Evolutionary conservation across 805 yeast genomes (phyloP), one percentile per base, ranked within the genome.

Genomic region (Kodamaea neixiangensis): DNA sequence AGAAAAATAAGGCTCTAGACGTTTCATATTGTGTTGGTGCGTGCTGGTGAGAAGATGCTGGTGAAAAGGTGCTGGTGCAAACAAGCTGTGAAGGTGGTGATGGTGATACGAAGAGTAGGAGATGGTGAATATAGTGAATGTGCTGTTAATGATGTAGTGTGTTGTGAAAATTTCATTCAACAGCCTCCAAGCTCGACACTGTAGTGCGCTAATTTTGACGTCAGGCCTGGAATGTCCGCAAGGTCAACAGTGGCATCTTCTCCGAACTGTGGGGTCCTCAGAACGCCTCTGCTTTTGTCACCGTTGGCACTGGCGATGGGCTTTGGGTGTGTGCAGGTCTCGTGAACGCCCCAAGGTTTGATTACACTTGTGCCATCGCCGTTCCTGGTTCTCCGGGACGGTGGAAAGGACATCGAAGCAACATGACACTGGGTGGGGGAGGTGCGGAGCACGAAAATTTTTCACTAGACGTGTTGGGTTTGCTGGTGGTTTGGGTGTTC

Each of bases 261-360:
- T 37, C 41, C 41, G 41, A 37, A 37, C 41, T 37, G 41, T 37
- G 41, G 41, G 41, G 41, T 37, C 41, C 21, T 11, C 7, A 11
- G 13, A 37, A 19, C 4, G 41, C 21, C n/a, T 17, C 21, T 19
- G 15, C 2, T 37, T 37, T 37, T 37, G 41, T 37, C 21, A 11
- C 21, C 21, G 41, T 19, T 37, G 41, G 41, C 13, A 17, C 11
- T 37, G 9, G 17, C 21, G 21, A 11, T 37, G 41, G 15, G 11
- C 20, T 19, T 13, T 17, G 15, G 19, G 21, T 19, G 21, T 37
- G 17, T 19, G 19, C 41, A 37, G 19, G 19, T 17, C 21, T 7
- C 19, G 17, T 17, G 41, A 37, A 37, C 13, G 41, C 41, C 41
- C 41, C 15, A 37, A 37, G 41, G 41, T 37, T 37, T 25, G 31